These are phyloP conservation scores for Plantago coronopus DNA, from an alignment of 305 asterid genomes.

Conservation along the genomic window DNA sequence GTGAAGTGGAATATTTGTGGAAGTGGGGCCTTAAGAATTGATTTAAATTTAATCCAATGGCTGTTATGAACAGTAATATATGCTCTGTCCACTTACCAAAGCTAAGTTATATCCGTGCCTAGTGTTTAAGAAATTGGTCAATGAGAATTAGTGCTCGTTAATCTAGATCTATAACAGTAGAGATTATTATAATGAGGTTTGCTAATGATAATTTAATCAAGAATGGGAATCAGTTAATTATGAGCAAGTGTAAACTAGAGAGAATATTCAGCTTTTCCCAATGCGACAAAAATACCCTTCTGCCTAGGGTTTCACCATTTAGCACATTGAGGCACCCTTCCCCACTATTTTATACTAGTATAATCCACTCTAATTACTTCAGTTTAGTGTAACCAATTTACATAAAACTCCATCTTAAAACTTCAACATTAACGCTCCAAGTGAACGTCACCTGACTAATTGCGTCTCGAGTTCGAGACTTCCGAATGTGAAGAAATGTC, in stretches of 20 bases:
- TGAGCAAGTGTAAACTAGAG: constrained; percentile 52
- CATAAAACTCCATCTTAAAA: too few species aligned
- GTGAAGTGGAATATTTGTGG: too few species aligned
- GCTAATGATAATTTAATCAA: not conserved
- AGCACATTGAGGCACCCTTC: constrained; percentile 34
- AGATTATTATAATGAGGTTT: not conserved
- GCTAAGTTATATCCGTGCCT: not conserved
- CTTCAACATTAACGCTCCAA: too few species aligned
- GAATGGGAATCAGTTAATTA: constrained; percentile 19
- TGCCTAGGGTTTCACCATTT: constrained; percentile 45
- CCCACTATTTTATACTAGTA: constrained; percentile 37
- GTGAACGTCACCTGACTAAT: too few species aligned
- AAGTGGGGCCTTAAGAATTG: not conserved
- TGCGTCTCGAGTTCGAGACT: too few species aligned
- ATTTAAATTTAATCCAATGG: not conserved
- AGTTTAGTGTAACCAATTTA: too few species aligned
- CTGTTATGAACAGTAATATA: not conserved
- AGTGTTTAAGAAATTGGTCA: not conserved
- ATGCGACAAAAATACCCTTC: constrained; percentile 84
- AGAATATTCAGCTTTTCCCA: constrained; percentile 80
- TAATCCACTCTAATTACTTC: constrained; percentile 25
- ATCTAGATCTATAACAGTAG: not conserved
- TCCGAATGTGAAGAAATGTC: too few species aligned
- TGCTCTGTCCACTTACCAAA: not conserved
- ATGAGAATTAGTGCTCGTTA: constrained; percentile 35